Conservation (phyloP, 805 yeast genomes). For the Metschnikowia aberdeeniae region DNA sequence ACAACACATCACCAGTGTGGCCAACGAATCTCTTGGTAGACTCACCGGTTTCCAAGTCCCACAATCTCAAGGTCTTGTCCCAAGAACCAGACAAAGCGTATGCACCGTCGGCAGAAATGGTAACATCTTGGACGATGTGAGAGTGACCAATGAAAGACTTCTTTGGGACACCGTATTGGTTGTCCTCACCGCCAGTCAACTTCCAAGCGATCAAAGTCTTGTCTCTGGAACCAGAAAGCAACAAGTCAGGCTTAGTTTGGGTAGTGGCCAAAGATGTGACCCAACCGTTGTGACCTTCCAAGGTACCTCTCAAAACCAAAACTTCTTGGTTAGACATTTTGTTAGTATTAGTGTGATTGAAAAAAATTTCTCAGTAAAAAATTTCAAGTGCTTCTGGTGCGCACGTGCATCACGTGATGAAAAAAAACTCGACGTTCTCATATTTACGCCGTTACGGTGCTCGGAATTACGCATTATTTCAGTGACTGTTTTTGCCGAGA, state of each 20-base stretch:
- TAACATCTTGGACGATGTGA: conserved; percentile 97
- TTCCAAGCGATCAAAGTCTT: conserved; percentile 98
- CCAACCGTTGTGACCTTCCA: conserved; percentile 86
- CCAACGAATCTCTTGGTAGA: conserved; percentile 94
- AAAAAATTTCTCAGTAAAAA: conserved; percentile 12
- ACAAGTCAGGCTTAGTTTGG: conserved; percentile 95
- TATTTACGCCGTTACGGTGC: conserved; percentile 26
- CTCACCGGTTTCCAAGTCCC: conserved; percentile 95
- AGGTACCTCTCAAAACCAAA: conserved; percentile 99
- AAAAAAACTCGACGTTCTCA: conserved; percentile 16
- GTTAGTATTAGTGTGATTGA: conserved; percentile 4
- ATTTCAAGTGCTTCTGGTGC: not conserved
- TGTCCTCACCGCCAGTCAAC: conserved; percentile 88
- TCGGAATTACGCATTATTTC: conserved; percentile 33
- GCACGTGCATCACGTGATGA: conserved; percentile 12
- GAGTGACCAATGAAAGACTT: conserved; percentile 97
- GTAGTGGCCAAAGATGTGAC: conserved; percentile 98
- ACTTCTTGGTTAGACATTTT: conserved; percentile 85
- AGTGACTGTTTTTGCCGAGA: conserved; percentile 39
- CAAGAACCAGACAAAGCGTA: conserved; percentile 98
- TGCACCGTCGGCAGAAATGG: conserved; percentile 95
- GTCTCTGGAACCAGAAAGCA: conserved; percentile 98
- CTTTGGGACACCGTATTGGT: conserved; percentile 95
- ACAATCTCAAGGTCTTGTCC: conserved; percentile 98
- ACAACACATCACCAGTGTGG: conserved; percentile 95